These are phyloP conservation scores for Chrysoporthe austroafricana DNA, from an alignment of 2,329 filamentous ascomycete genomes.

Conservation along the genomic window DNA sequence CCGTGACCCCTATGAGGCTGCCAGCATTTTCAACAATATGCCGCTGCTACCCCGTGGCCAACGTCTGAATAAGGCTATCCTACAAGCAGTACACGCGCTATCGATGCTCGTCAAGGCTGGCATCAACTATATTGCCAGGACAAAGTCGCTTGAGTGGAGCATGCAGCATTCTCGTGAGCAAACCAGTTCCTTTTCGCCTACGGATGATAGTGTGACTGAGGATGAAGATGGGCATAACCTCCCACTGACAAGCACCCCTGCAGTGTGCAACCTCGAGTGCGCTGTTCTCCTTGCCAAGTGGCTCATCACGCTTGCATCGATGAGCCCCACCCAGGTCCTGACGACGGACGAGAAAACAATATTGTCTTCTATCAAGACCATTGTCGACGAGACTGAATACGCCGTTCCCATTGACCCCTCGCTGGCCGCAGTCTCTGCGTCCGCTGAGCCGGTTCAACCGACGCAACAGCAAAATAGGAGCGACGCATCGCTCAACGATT, in stretches of 20 bases:
- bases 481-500: conserved; percentile 52
- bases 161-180: conserved; percentile 64
- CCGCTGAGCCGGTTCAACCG: conserved; percentile 17
- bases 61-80: conserved; percentile 65
- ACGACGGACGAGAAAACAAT: conserved; percentile 58
- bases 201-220: not conserved
- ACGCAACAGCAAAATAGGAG: conserved; percentile 42
- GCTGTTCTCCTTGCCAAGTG: conserved; percentile 64
- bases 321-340: conserved; percentile 53
- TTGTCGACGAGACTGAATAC: conserved; percentile 66
- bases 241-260: conserved; percentile 2
- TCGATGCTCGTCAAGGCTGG: conserved; percentile 68
- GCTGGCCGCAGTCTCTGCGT: conserved; percentile 46
- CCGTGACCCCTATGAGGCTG: conserved; percentile 65
- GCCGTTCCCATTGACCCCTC: conserved; percentile 63
- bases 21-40: conserved; percentile 61
- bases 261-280: conserved; percentile 66
- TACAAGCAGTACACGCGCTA: conserved; percentile 70
- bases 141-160: conserved; percentile 65
- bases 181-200: not conserved
- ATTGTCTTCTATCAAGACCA: conserved; percentile 59
- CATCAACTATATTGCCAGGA: conserved; percentile 64
- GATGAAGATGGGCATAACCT: not conserved
- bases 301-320: conserved; percentile 59
- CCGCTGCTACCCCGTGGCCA: conserved; percentile 62